Base-by-base conservation (phyloP, 192 early-diverging fungal genomes). In the Mortierella alpina region DNA sequence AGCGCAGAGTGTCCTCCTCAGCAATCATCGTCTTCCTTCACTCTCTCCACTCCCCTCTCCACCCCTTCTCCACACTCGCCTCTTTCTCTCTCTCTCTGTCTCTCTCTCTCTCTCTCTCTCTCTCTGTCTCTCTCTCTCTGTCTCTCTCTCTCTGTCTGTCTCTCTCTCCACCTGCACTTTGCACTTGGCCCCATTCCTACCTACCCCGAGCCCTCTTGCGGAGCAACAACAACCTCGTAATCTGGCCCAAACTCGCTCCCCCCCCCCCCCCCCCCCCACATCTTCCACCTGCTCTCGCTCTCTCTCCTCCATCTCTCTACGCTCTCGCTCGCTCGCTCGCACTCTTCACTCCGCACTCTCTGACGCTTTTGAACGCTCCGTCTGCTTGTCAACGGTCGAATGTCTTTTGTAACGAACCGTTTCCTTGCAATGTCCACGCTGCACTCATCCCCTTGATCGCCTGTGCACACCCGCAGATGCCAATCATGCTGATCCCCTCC, bases 341-440 rank as follows among this genome's bases (percentile, higher is more conserved):
- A 31, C 40, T 41, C 41, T 31, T 58, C 56, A 31, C 56, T 58
- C 23, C 56, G 14, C 40, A 22, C 6, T 15, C 6, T 15, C 20
- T 23, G 56, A n/a, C 13, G 7, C 58, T 42, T n/a, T 59, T 59
- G 39, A 48, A 10, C 23, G 31, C 41, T 50, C 7, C 51, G 3
- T 15, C 40, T 42, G 20, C n/a, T 18, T 23, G 17, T 58, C 45
- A 68, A 57, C 55, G 23, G 61, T 58, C 60, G 54, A 72, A 72
- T 72, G 70, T 72, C 70, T 40, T 68, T 68, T 68, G 66, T 68
- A 68, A 56, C 40, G 54, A n/a, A 51, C 13, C 50, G 50, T 56
- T 56, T 56, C 31, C 31, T 31, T 31, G 1, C 1, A 51, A 51
- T 51, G n/a, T 51, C 31, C 31, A 31, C 31, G 31, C 31, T 31